A percentile compares a stretch with the other conserved stretches of the same genome.
These are phyloP conservation scores for Pseudoscleropodium purum DNA, from an alignment of 225 moss, liverwort and hornwort species.

Conservation along the genomic window DNA sequence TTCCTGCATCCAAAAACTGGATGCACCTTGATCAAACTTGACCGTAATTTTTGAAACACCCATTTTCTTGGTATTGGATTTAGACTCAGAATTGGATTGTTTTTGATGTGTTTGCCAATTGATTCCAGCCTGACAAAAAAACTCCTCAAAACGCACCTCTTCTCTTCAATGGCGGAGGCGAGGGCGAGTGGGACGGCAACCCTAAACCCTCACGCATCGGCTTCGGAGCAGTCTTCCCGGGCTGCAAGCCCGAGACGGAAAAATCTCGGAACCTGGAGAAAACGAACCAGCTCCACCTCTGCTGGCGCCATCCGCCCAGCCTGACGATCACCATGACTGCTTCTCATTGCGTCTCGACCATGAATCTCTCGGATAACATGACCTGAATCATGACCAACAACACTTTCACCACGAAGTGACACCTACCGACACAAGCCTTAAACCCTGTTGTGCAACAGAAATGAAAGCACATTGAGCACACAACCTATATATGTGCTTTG, in stretches of 20 bases:
- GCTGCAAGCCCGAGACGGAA: conserved; percentile 20
- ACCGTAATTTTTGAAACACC: background rate
- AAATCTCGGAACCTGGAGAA: background rate
- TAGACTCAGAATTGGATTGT: background rate
- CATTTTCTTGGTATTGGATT: background rate
- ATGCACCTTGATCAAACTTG: background rate
- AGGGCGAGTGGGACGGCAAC: background rate
- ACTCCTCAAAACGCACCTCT: conserved; percentile 4
- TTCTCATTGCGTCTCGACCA: background rate
- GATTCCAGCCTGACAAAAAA: background rate
- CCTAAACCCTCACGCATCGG: background rate
- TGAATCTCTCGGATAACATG: background rate
- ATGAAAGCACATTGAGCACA: background rate
- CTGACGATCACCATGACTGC: background rate
- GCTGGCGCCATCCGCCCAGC: background rate
- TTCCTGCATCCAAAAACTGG: background rate
- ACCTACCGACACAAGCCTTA: background rate
- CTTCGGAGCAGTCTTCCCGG: conserved; percentile 9
- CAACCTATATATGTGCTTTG: background rate
- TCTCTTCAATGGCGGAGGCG: background rate
- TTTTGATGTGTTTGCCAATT: background rate
- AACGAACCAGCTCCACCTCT: background rate
- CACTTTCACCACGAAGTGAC: background rate
- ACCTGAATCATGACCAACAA: background rate
- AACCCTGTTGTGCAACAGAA: background rate